A percentile compares a stretch with the other conserved stretches of the same genome.
Evolutionary conservation across 83 land plant genomes (phyloP).

Genomic region (Isoetes engelmannii): DNA sequence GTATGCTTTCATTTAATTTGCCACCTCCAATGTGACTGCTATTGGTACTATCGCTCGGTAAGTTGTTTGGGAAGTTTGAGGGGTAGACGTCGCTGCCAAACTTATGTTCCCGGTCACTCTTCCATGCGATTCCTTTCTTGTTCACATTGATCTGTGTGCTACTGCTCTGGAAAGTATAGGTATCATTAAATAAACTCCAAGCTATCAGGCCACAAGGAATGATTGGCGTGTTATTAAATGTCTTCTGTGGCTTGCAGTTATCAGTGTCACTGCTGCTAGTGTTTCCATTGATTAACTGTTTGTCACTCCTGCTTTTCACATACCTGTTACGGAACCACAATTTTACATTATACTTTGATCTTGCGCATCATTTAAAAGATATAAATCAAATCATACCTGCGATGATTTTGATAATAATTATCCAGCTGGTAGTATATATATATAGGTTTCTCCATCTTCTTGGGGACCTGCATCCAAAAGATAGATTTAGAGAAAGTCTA

Average conservation of each 20-base stretch:
- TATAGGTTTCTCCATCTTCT: constrained; percentile 51
- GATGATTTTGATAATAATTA: constrained; percentile 70
- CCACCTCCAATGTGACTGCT: constrained; percentile 51
- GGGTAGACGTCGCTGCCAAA: constrained; percentile 52
- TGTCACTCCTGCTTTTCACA: constrained; percentile 63
- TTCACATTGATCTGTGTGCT: constrained; percentile 27
- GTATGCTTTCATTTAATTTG: constrained; percentile 36
- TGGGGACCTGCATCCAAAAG: constrained; percentile 34
- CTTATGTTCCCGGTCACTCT: constrained; percentile 54
- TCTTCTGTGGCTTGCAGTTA: constrained; percentile 40
- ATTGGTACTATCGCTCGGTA: not conserved
- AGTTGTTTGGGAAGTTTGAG: constrained; percentile 56
- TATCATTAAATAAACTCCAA: constrained; percentile 74
- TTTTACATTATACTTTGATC: not conserved
- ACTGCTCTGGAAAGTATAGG: constrained; percentile 34
- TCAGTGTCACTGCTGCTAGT: constrained; percentile 29
- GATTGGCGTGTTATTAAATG: constrained; percentile 40
- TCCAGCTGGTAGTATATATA: constrained; percentile 64
- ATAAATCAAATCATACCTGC: constrained; percentile 37
- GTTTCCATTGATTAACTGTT: constrained; percentile 37
- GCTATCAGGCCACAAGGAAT: constrained; percentile 77
- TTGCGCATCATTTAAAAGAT: not conserved
- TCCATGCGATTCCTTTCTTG: constrained; percentile 53
- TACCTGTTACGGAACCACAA: constrained; percentile 14
- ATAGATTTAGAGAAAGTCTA: not conserved